Percentiles rank a stretch among this genome's conserved stretches.
Conservation (phyloP, 2,329 filamentous ascomycete genomes). For the Seiridium cupressi region DNA sequence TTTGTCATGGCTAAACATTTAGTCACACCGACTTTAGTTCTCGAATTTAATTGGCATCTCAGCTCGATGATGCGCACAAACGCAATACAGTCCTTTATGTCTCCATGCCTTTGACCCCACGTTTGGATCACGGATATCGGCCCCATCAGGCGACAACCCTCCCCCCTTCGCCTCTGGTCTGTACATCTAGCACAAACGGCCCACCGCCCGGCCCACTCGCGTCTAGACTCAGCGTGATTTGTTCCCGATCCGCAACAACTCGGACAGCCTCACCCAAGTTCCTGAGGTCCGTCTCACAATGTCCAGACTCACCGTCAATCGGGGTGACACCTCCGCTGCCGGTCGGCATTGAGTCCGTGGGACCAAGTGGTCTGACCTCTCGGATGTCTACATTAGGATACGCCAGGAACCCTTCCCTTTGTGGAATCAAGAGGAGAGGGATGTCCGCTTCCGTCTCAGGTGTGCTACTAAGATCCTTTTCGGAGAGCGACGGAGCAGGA, state of each 20-base stretch:
- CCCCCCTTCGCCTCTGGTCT: constrained; percentile 30
- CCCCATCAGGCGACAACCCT: background rate
- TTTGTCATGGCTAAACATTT: too few relatives aligned
- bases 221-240: constrained; percentile 72
- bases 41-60: too few relatives aligned
- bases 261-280: constrained; percentile 76
- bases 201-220: constrained; percentile 64
- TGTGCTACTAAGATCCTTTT: constrained; percentile 32
- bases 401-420: constrained; percentile 74
- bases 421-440: constrained; percentile 74
- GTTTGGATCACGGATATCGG: too few relatives aligned
- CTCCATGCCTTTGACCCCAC: too few relatives aligned
- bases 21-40: too few relatives aligned
- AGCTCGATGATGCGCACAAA: too few relatives aligned
- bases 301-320: constrained; percentile 27
- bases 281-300: constrained; percentile 77
- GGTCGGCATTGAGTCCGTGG: constrained; percentile 12
- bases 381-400: constrained; percentile 79
- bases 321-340: constrained; percentile 7
- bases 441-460: constrained; percentile 55
- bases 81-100: too few relatives aligned
- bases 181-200: constrained; percentile 65
- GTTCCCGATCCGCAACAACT: constrained; percentile 68
- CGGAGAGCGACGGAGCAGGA: constrained; percentile 29
- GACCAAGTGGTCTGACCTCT: constrained; percentile 41